These are phyloP conservation scores for Raphanus sativus DNA, from an alignment of 345 rosid genomes.

Conservation along the genomic window DNA sequence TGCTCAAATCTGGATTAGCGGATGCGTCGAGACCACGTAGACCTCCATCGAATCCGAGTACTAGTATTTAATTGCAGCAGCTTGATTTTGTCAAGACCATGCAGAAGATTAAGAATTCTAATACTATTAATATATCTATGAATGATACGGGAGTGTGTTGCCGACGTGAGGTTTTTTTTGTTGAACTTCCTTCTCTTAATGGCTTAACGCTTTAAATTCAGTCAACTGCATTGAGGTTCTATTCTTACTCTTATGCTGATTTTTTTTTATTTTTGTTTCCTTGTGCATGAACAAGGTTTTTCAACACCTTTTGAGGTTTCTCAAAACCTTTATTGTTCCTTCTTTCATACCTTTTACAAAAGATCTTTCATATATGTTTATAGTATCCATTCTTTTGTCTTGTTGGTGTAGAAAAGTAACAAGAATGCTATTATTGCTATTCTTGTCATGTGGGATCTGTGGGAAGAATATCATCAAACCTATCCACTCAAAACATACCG, in stretches of 20 bases:
- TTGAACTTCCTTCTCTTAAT: neutral
- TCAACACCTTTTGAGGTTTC: neutral
- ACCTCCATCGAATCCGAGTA: neutral
- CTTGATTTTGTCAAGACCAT: neutral
- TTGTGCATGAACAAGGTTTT: neutral
- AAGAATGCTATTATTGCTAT: neutral
- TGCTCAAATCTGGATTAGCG: neutral
- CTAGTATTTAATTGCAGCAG: neutral
- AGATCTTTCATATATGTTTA: neutral
- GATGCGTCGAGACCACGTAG: neutral
- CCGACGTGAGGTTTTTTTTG: neutral
- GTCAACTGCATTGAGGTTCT: neutral
- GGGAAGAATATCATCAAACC: neutral
- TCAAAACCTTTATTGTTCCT: neutral
- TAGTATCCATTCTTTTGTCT: neutral
- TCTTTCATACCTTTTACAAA: neutral
- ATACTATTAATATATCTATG: slow-evolving; percentile 65
- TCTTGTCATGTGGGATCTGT: neutral
- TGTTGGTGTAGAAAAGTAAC: neutral
- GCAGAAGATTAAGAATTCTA: slow-evolving; percentile 79
- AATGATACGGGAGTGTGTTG: slow-evolving; percentile 82
- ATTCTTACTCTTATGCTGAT: neutral
- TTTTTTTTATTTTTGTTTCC: neutral
- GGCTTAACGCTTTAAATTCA: neutral
- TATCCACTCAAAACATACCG: neutral